Conservation (phyloP, 2,329 filamentous ascomycete genomes). For the Chaetoscypha palmicola region DNA sequence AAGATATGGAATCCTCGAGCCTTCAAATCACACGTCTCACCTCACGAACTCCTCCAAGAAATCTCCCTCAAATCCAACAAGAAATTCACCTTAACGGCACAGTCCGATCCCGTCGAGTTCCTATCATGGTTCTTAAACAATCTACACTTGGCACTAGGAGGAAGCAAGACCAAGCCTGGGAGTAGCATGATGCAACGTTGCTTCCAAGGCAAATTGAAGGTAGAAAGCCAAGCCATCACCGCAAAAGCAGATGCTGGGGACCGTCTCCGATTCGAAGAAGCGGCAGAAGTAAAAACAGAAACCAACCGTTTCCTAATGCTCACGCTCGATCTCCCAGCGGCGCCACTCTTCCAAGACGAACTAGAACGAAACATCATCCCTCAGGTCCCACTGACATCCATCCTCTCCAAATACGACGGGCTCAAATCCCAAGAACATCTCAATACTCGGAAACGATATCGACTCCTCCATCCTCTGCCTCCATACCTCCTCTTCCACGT, state of each 20-base stretch:
- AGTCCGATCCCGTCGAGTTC: slow-evolving; percentile 95
- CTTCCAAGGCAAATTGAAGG: slow-evolving; percentile 86
- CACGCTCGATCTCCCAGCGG: slow-evolving; percentile 84
- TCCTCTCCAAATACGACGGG: slow-evolving; percentile 91
- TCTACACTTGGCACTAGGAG: slow-evolving; percentile 83
- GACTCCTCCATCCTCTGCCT: slow-evolving; percentile 81
- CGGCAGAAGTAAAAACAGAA: slow-evolving; percentile 70
- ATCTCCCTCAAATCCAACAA: slow-evolving; percentile 86
- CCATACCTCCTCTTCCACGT: slow-evolving; percentile 91
- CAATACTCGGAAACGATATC: slow-evolving; percentile 80
- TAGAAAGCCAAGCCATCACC: slow-evolving; percentile 90
- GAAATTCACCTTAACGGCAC: slow-evolving; percentile 80
- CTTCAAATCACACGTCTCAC: slow-evolving; percentile 94
- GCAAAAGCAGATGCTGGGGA: slow-evolving; percentile 83
- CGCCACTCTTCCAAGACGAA: slow-evolving; percentile 93
- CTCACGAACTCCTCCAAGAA: slow-evolving; percentile 93
- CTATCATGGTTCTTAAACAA: slow-evolving; percentile 97
- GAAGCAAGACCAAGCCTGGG: slow-evolving; percentile 77
- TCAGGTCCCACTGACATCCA: slow-evolving; percentile 72
- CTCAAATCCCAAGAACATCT: slow-evolving; percentile 79
- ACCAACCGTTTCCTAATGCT: slow-evolving; percentile 80
- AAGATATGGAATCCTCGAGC: slow-evolving; percentile 98
- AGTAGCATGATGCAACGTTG: slow-evolving; percentile 84
- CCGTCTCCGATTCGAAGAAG: slow-evolving; percentile 86
- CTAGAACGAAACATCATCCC: slow-evolving; percentile 95